Evolutionary conservation across 192 early-diverging fungal genomes (phyloP).

Genomic region (Coemansia sp.): DNA sequence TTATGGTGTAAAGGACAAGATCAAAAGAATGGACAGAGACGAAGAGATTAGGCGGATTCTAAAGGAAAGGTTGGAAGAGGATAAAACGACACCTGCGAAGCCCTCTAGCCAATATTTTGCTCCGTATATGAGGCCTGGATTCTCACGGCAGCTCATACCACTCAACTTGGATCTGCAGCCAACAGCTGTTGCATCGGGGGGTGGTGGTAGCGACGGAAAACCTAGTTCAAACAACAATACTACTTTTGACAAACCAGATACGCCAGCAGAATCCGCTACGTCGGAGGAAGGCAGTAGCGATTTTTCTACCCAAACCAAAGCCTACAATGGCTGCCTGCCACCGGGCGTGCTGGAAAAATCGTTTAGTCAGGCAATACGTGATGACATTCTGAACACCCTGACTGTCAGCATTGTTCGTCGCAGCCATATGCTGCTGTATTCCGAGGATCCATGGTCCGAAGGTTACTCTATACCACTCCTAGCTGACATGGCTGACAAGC

Average conservation of each 20-base stretch:
- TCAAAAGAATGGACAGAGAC: conserved; percentile 22
- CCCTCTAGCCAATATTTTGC: not conserved
- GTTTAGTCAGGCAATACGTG: conserved; percentile 27
- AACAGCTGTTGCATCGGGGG: not conserved
- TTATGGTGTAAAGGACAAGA: conserved; percentile 11
- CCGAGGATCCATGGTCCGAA: conserved; percentile 53
- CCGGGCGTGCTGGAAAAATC: conserved; percentile 3
- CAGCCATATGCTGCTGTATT: conserved; percentile 47
- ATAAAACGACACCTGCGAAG: not conserved
- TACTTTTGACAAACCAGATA: not conserved
- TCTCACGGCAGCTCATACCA: conserved; percentile 38
- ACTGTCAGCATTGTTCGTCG: conserved; percentile 32
- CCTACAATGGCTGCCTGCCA: not conserved
- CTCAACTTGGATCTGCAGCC: conserved; percentile 12
- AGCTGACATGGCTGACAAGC: conserved; percentile 9
- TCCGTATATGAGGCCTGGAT: conserved; percentile 20
- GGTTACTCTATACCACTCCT: conserved; percentile 44
- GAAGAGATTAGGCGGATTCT: conserved; percentile 25
- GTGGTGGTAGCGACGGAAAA: not conserved
- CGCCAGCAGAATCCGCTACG: not conserved
- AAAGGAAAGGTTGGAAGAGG: conserved; percentile 4
- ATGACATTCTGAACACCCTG: conserved; percentile 39
- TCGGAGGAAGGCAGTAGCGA: not conserved
- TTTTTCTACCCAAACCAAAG: not conserved
- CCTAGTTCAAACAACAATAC: not conserved